Base-by-base conservation (phyloP, 805 yeast genomes). In the Candida ficus region DNA sequence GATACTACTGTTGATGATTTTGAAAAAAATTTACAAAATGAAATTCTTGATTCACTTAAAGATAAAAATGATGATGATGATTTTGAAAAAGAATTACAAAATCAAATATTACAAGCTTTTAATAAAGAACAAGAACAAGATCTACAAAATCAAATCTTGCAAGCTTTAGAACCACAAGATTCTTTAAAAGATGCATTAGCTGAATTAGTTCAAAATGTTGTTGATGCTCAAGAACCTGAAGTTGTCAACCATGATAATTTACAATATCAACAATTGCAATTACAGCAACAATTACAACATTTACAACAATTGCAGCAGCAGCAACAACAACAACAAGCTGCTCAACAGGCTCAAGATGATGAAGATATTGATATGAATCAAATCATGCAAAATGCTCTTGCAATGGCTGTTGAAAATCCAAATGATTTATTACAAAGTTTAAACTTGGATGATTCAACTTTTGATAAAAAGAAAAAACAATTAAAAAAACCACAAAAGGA, bases 381-480 rank as follows among this genome's bases (percentile, higher is more conserved):
- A 48, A 83, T 83, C 47, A 72, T 83, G 70, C 87, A 80, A 47
- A 81, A 81, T 61, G 93, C 91, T 1, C 71, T 83, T 64, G 75
- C 76, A 35, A 70, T 84, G 81, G 93, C 90, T 0, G 76, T 78
- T 69, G 82, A 76, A 45, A 76, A 80, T 44, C 83, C 83, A 12
- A 61, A 53, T 16, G 55, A 62, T 11, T 45, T 48, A 56, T 58
- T 52, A 59, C 73, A 60, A 52, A 71, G 52, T 54, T 68, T 62
- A 61, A 56, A 54, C 40, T 48, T 61, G 18, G 53, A 39, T 27
- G 49, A 44, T 14, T 33, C 38, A 10, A 35, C 12, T 18, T 21
- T 17, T 14, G 17, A 9, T 23, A 12, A 31, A 16, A 25, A 22
- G 13, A 40, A 18, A 46, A 42, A 37, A 34, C 42, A 47, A 40